Percentiles rank a stretch among this genome's conserved stretches.
These are phyloP conservation scores for Phytophthora idaei DNA, from an alignment of 352 stramenopile genomes.

Conservation along the genomic window DNA sequence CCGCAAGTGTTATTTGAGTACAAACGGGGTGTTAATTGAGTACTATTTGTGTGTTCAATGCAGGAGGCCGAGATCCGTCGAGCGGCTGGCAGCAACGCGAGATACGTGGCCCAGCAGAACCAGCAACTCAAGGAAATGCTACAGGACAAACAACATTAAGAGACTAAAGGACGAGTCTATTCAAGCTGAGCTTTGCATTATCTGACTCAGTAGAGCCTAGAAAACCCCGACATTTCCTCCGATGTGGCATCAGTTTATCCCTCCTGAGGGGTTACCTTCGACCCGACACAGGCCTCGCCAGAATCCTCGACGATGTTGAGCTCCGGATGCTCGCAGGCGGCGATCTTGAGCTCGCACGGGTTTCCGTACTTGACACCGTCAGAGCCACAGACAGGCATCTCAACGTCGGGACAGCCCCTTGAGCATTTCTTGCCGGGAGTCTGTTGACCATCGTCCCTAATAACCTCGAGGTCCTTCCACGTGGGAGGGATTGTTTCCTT, in stretches of 20 bases:
- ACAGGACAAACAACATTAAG: constrained; percentile 42
- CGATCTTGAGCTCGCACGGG: neutral
- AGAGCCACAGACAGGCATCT: neutral
- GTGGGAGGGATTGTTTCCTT: neutral
- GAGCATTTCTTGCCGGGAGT: neutral
- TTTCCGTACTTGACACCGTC: neutral
- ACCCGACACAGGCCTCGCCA: neutral
- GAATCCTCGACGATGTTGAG: constrained; percentile 1
- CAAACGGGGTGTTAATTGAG: neutral
- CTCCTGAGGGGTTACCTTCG: neutral
- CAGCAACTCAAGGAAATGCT: constrained; percentile 62
- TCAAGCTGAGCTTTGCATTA: neutral
- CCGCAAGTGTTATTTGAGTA: neutral
- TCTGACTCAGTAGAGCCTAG: neutral
- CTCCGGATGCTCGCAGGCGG: neutral
- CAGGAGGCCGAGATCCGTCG: constrained; percentile 75
- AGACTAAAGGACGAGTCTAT: neutral
- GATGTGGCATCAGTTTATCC: neutral
- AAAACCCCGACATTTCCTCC: too few relatives aligned
- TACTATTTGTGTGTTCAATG: neutral
- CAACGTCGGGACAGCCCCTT: neutral
- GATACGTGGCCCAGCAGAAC: constrained; percentile 73
- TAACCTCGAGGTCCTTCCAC: neutral
- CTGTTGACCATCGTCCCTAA: neutral
- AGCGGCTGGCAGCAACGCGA: constrained; percentile 49